Conservation (phyloP, 2,329 filamentous ascomycete species). For the Colletotrichum navitas region DNA sequence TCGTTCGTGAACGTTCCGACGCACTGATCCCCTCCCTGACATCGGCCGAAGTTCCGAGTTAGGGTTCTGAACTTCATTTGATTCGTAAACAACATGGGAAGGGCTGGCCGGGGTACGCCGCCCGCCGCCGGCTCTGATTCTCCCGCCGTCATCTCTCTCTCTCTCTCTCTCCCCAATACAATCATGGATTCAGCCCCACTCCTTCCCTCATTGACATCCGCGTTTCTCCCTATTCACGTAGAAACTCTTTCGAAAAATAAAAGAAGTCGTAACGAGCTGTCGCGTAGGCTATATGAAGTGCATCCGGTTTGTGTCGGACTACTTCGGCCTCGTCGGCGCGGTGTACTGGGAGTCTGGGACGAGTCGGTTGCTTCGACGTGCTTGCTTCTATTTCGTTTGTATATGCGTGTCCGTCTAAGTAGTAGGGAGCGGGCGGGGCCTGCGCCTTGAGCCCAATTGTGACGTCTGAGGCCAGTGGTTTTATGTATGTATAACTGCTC, state of each 20-base stretch:
- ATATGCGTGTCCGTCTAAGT: not conserved
- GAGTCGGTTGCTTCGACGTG: not conserved
- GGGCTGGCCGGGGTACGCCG: no score
- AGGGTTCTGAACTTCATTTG: no score
- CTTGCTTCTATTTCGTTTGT: not conserved
- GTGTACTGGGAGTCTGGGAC: not conserved
- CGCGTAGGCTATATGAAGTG: not conserved
- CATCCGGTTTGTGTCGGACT: not conserved
- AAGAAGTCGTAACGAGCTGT: not conserved
- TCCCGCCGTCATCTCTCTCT: no score
- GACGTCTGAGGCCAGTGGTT: not conserved
- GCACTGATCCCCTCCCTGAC: slow-evolving; percentile 1
- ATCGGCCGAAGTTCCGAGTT: not conserved
- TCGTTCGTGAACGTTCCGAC: not conserved
- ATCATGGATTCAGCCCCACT: no score
- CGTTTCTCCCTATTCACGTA: no score
- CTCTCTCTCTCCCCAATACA: no score
- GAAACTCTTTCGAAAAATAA: no score
- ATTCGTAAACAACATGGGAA: no score
- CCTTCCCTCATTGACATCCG: no score
- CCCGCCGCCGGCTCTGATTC: no score
- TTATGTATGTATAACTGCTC: not conserved
- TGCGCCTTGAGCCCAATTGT: not conserved
- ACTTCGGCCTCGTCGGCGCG: not conserved
- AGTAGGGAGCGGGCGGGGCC: not conserved